Base-by-base conservation (phyloP, 768 basidiomycete genomes). In the Calvatia gigantea region DNA sequence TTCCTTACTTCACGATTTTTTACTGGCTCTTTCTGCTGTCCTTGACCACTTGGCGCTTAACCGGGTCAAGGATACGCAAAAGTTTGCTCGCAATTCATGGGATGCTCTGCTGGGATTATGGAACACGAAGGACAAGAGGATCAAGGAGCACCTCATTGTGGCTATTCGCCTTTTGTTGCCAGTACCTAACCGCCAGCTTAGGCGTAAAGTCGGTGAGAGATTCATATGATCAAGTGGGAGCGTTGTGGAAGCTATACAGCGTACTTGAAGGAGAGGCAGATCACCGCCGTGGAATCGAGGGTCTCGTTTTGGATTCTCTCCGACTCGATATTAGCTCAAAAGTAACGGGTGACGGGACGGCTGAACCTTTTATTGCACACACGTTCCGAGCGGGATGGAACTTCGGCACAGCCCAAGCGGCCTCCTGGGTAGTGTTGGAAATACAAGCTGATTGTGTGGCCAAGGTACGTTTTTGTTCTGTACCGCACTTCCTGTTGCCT, bases 21-120 rank as follows among this genome's bases (percentile, higher is more conserved):
- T 98, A 19, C 69, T 74, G 5, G 80, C 85, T 3, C 68, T 96
- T 38, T 85, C 87, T 52, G 75, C 84, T 2, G 77, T 86, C 1
- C 80, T 98, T 6, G 79, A 77, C 2, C 86, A 90, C 52, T 69
- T 94, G n/a, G 82, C 91, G 2, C 71, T 96, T 53, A 98, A 98
- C 66, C 78, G 73, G 56, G 82, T 78, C 38, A 64, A 75, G 6
- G 77, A 80, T 2, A 80, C 91, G 33, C 75, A 79, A 6, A 67
- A 68, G 15, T 87, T 91, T 60, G 88, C 90, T 0, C 69, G 73
- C 4, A 69, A 70, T 27, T 72, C 85, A 1, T 91, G 94, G 85
- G 71, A 82, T 43, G 68, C 69, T 2, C 64, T 98, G 4, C 75
- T 94, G 2, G 71, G 70, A 2, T 70, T 96, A 23, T 97, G 93